These are phyloP conservation scores for Bipolaris gigantea DNA, from an alignment of 2,329 filamentous ascomycete genomes.

Conservation along the genomic window DNA sequence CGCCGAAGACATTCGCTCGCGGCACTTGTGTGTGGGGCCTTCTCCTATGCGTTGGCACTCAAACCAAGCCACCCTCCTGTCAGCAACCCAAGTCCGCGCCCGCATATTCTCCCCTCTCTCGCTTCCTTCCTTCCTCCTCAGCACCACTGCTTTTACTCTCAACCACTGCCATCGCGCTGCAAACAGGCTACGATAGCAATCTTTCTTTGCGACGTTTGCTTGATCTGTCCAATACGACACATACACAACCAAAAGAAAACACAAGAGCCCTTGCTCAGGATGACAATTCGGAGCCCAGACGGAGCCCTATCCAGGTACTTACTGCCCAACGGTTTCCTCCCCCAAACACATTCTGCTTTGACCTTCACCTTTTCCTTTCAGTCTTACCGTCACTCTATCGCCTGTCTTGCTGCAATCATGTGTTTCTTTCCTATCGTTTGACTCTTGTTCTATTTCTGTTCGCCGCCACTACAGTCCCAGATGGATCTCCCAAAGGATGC, in stretches of 20 bases:
- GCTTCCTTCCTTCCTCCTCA: conserved; percentile 33
- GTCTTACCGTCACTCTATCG: conserved; percentile 10
- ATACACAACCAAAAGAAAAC: conserved; percentile 19
- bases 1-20: conserved; percentile 30
- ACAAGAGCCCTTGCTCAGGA: conserved; percentile 47
- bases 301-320: conserved; percentile 48
- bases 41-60: conserved; percentile 43
- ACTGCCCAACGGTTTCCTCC: conserved; percentile 45
- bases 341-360: conserved; percentile 30
- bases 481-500: conserved; percentile 24
- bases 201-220: conserved; percentile 22
- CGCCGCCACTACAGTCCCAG: conserved; percentile 40
- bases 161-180: conserved; percentile 22
- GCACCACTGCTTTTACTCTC: conserved; percentile 21
- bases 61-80: conserved; percentile 38
- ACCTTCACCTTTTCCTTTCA: conserved; percentile 24
- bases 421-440: conserved; percentile 27
- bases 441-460: conserved; percentile 23
- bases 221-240: conserved; percentile 10
- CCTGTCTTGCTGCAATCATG: conserved; percentile 34
- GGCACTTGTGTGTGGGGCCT: conserved; percentile 39
- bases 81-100: conserved; percentile 32
- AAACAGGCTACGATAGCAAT: conserved; percentile 13
- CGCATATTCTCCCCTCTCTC: conserved; percentile 30
- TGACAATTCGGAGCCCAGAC: conserved; percentile 49